These are phyloP conservation scores for Boletus rufocinnamomeus DNA, from an alignment of 768 basidiomycete genomes.

Conservation along the genomic window DNA sequence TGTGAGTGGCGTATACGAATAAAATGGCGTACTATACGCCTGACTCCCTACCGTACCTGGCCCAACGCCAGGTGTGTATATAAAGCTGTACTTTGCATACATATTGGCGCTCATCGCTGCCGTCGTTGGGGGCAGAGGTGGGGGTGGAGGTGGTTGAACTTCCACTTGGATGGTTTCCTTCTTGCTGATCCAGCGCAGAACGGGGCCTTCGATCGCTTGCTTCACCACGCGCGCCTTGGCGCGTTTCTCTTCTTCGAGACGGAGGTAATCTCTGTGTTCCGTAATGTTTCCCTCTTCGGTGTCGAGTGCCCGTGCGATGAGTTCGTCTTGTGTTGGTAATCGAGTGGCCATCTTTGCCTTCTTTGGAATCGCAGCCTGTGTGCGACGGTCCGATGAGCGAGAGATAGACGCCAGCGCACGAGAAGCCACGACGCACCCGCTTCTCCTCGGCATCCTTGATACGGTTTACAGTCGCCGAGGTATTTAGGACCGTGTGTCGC, in stretches of 20 bases:
- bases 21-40: conserved; percentile 29
- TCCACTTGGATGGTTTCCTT: conserved; percentile 56
- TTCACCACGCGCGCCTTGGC: conserved; percentile 62
- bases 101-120: conserved; percentile 8
- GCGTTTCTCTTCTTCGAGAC: conserved; percentile 79
- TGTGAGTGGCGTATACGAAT: conserved; percentile 22
- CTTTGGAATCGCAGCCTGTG: conserved; percentile 60
- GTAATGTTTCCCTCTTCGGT: conserved; percentile 84
- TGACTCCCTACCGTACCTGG: conserved; percentile 18
- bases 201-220: conserved; percentile 60
- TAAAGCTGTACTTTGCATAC: conserved; percentile 20
- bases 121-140: conserved; percentile 29
- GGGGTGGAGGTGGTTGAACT: conserved; percentile 23
- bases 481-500: conserved; percentile 69
- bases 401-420: background rate
- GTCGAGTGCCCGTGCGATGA: conserved; percentile 80
- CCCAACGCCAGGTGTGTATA: conserved; percentile 12
- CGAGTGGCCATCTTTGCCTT: conserved; percentile 55
- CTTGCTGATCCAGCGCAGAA: conserved; percentile 71
- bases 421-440: conserved; percentile 43
- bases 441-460: conserved; percentile 64
- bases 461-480: conserved; percentile 64
- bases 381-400: conserved; percentile 1
- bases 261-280: conserved; percentile 78
- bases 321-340: conserved; percentile 74